Evolutionary conservation across 176 grass and related monocot genomes (phyloP).

Genomic region (Triticum turgidum): DNA sequence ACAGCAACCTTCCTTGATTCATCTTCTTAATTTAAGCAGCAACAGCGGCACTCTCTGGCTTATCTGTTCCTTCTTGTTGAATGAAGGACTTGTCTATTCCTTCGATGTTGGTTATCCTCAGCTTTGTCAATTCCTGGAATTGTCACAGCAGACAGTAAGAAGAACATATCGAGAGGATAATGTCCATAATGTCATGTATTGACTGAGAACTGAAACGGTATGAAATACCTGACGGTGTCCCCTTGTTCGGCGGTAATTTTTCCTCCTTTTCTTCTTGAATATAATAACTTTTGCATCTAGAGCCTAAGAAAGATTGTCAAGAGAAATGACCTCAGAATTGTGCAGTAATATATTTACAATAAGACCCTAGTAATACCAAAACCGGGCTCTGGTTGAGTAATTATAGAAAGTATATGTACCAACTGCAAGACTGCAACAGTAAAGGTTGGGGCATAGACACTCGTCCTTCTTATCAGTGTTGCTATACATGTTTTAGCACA

Average conservation of each 20-base stretch:
- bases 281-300: constrained; percentile 98
- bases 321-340: constrained; percentile 9
- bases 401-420: not conserved
- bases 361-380: constrained; percentile 6
- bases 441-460: not conserved
- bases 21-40: constrained; percentile 50
- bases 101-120: constrained; percentile 91
- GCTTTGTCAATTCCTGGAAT: constrained; percentile 87
- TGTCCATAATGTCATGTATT: not conserved
- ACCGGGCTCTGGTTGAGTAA: not conserved
- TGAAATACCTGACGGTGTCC: constrained; percentile 86
- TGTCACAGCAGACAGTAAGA: constrained; percentile 31
- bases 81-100: constrained; percentile 64
- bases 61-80: constrained; percentile 66
- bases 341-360: not conserved
- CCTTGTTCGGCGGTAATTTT: constrained; percentile 96
- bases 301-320: constrained; percentile 46
- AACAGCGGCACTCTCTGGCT: constrained; percentile 41
- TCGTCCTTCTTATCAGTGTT: not conserved
- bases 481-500: not conserved
- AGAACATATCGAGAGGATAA: constrained; percentile 22
- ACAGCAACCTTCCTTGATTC: not conserved
- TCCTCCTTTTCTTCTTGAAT: constrained; percentile 99
- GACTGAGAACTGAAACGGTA: not conserved
- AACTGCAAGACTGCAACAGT: not conserved